These are phyloP conservation scores for Cercospora zeae-maydis DNA, from an alignment of 2,329 filamentous ascomycete species.

Conservation along the genomic window DNA sequence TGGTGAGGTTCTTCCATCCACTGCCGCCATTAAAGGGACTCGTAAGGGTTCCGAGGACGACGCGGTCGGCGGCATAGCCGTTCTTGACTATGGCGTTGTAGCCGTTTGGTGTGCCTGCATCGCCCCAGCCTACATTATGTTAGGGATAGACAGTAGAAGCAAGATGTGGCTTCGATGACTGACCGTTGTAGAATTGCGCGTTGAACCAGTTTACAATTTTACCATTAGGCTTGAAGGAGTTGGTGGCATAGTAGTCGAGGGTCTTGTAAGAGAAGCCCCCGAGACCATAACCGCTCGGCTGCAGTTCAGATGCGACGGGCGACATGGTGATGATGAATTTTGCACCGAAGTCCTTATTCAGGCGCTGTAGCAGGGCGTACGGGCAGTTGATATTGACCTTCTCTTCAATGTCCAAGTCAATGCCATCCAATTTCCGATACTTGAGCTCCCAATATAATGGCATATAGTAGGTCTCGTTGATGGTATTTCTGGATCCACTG, in stretches of 20 bases:
- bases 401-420: slow-evolving; percentile 35
- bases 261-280: slow-evolving; percentile 28
- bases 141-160: not conserved
- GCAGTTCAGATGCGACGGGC: slow-evolving; percentile 31
- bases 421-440: slow-evolving; percentile 28
- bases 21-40: slow-evolving; percentile 26
- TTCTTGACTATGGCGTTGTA: slow-evolving; percentile 29
- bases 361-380: slow-evolving; percentile 26
- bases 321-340: slow-evolving; percentile 34
- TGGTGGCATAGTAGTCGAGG: slow-evolving; percentile 24
- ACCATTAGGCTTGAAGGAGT: slow-evolving; percentile 25
- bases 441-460: slow-evolving; percentile 28
- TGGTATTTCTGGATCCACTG: slow-evolving; percentile 13
- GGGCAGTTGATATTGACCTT: slow-evolving; percentile 26
- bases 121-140: slow-evolving; percentile 30
- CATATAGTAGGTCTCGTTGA: slow-evolving; percentile 28
- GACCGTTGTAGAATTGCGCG: slow-evolving; percentile 28
- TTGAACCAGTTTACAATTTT: slow-evolving; percentile 33
- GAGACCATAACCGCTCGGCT: slow-evolving; percentile 21
- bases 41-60: slow-evolving; percentile 29
- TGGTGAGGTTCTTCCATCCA: slow-evolving; percentile 25
- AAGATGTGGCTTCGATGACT: slow-evolving; percentile 7
- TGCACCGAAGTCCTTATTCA: slow-evolving; percentile 28
- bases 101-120: slow-evolving; percentile 23
- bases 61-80: slow-evolving; percentile 24